Evolutionary conservation across 108 stramenopile genomes (phyloP).

Genomic region (Cyclotella cryptica): DNA sequence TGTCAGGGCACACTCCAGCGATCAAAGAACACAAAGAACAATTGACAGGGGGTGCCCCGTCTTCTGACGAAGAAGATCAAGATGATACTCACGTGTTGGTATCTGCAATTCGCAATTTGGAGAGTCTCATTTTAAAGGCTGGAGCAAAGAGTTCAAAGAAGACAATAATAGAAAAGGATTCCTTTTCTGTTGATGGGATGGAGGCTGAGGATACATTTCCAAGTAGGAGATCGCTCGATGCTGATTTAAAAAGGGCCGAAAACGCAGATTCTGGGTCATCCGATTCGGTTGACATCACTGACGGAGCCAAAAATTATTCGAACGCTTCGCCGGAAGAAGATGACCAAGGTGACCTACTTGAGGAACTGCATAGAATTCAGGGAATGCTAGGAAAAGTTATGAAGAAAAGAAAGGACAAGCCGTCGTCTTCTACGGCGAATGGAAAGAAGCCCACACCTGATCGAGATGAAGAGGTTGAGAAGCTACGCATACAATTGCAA

Average conservation of each 20-base stretch:
- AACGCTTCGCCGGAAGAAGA: constrained; percentile 31
- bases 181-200: constrained; percentile 23
- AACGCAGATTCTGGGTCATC: background rate
- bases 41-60: constrained; percentile 11
- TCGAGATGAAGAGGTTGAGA: constrained; percentile 65
- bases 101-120: constrained; percentile 81
- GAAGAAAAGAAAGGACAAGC: constrained; percentile 57
- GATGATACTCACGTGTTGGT: constrained; percentile 75
- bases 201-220: constrained; percentile 12
- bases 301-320: background rate
- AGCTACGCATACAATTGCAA: constrained; percentile 69
- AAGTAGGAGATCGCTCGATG: constrained; percentile 24
- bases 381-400: constrained; percentile 77
- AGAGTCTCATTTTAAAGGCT: constrained; percentile 82
- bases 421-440: background rate
- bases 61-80: constrained; percentile 50
- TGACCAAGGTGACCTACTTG: constrained; percentile 49
- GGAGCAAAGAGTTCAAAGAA: constrained; percentile 28
- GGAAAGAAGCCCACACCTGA: constrained; percentile 23
- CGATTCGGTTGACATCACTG: background rate
- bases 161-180: background rate
- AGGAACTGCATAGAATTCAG: constrained; percentile 78
- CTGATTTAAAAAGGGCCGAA: constrained; percentile 4
- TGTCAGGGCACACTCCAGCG: constrained; percentile 28
- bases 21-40: background rate